phyloP scores from a whole-genome alignment of 1,284 basidiomycete genomes.

The Flammula alnicola region DNA sequence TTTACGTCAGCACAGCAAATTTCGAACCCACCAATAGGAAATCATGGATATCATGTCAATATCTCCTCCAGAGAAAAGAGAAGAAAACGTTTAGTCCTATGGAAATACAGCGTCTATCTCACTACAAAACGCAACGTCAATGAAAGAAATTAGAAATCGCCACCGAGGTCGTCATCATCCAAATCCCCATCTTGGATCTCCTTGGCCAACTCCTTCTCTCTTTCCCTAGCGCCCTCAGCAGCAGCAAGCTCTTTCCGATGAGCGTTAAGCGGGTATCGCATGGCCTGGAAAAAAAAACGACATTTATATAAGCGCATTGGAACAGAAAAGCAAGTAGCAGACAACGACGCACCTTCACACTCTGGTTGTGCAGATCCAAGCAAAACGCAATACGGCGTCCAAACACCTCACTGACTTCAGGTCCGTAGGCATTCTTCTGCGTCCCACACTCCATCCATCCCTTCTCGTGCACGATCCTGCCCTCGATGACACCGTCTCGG shows the following conservation, averaged over 20 bases:
- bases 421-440: conserved; percentile 85
- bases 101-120: background rate
- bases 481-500: conserved; percentile 96
- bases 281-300: conserved; percentile 68
- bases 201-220: conserved; percentile 93
- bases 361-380: conserved; percentile 91
- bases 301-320: conserved; percentile 6
- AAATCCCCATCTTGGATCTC: conserved; percentile 86
- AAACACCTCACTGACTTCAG: conserved; percentile 93
- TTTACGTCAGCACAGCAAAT: conserved; percentile 1
- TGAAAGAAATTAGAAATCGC: conserved; percentile 31
- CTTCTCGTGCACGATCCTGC: conserved; percentile 91
- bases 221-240: conserved; percentile 89
- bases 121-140: background rate
- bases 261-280: conserved; percentile 96
- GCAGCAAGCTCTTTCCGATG: conserved; percentile 94
- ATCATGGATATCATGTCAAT: no score
- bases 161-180: conserved; percentile 71
- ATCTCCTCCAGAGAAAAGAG: no score
- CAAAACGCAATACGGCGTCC: conserved; percentile 89
- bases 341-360: conserved; percentile 76
- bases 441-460: conserved; percentile 92
- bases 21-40: background rate
- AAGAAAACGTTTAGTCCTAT: background rate
- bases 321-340: conserved; percentile 1